Evolutionary conservation across 73 alveolate species (phyloP), one percentile per base, ranked within the genome.

Genomic region (Effrenium voratum): DNA sequence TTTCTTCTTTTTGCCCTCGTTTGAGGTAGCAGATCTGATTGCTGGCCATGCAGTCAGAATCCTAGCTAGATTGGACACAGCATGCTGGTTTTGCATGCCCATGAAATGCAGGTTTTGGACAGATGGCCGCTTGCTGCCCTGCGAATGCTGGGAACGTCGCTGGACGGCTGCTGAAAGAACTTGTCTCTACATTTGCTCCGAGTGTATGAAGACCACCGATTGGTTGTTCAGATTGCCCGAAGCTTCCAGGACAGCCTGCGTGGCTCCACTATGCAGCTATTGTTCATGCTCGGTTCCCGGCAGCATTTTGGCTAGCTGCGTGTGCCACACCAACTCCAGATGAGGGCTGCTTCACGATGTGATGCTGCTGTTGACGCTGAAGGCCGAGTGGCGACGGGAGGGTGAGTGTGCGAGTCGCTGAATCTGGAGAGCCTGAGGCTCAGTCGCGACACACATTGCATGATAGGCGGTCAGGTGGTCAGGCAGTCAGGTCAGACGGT

Each of bases 121-220:
- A 32, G 84, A 49, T 87, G 95, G 95, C 95, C 95, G 26, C 79
- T 87, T 2, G 83, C 95, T 45, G 85, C 83, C 43, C 95, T 87
- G 10, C 95, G 95, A 63, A 63, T 87, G 95, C 85, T 87, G 19
- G 95, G 95, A 36, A 26, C 95, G 15, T 84, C 95, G 16, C 95
- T 87, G 95, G 95, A 87, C 40, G 66, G 44, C 16, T 30, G 80
- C 32, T 24, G 50, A 72, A 38, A 32, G 83, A 32, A 36, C 57
- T 40, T 44, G 2, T 40, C 13, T 28, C 10, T 13, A 16, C 60
- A 34, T 30, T 12, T 26, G 13, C 16, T 40, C 57, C 2, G 36
- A 28, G n/a, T 34, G 30, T 49, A 34, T 34, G 77, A 63, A 24
- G 2, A 30, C 26, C n/a, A 19, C 3, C 36, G 6, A 16, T 16